Percentiles rank a stretch among this genome's conserved stretches.
phyloP scores from a whole-genome alignment of 768 basidiomycete species.

The Cystobasidium tubakii region DNA sequence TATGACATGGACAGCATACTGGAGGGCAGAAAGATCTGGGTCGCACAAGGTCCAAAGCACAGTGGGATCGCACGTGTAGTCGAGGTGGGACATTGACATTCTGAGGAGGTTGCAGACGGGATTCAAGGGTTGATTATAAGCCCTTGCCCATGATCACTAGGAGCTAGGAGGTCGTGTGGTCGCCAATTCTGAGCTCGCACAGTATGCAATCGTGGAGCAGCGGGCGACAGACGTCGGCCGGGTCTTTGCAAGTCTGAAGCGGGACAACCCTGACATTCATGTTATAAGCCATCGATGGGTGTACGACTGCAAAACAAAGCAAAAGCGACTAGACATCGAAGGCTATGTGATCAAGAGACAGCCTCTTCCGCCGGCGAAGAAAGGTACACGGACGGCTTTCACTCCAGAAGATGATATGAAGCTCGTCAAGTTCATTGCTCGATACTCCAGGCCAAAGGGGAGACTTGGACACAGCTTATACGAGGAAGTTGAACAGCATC shows the following conservation, averaged over 20 bases:
- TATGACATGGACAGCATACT: slow-evolving; percentile 5
- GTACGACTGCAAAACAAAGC: slow-evolving; percentile 13
- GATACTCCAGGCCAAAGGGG: background rate
- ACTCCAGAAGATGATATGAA: slow-evolving; percentile 23
- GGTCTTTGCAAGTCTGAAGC: background rate
- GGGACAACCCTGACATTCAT: slow-evolving; percentile 10
- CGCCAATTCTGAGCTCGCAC: slow-evolving; percentile 5
- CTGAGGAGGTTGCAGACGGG: background rate
- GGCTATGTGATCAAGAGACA: background rate
- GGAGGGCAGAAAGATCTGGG: slow-evolving; percentile 15
- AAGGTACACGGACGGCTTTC: slow-evolving; percentile 22
- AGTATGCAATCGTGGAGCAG: slow-evolving; percentile 25
- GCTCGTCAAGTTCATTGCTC: slow-evolving; percentile 12
- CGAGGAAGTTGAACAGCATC: background rate
- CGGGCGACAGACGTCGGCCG: background rate
- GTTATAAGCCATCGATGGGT: slow-evolving; percentile 15
- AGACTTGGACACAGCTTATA: background rate
- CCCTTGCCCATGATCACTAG: background rate
- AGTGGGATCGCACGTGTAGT: background rate
- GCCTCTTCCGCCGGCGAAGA: background rate
- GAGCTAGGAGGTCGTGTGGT: background rate
- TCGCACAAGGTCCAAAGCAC: slow-evolving; percentile 23
- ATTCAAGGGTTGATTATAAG: background rate
- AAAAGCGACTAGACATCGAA: background rate
- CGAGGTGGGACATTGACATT: background rate